A percentile compares a stretch with the other conserved stretches of the same genome.
Conservation (phyloP, 768 basidiomycete genomes). For the Nidularia pulvinata region DNA sequence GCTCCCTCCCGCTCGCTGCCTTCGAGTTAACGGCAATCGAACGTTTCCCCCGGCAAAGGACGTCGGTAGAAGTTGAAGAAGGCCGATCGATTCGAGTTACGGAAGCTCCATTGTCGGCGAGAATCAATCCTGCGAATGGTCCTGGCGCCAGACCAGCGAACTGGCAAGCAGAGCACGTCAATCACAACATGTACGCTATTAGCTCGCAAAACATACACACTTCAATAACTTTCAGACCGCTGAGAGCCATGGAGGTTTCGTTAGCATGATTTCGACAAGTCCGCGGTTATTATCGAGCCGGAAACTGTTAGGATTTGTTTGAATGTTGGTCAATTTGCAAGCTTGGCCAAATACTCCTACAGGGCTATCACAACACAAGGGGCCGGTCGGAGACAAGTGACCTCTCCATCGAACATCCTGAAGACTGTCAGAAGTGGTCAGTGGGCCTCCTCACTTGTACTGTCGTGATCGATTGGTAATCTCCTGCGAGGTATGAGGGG, state of each 20-base stretch:
- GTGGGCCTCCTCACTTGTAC: no score
- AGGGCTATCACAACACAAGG: neutral
- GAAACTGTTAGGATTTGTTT: constrained; percentile 14
- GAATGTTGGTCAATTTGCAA: constrained; percentile 12
- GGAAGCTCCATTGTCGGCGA: constrained; percentile 79
- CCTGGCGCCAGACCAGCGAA: constrained; percentile 85
- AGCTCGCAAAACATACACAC: constrained; percentile 15
- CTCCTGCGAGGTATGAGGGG: no score
- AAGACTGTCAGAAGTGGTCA: no score
- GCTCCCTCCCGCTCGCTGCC: constrained; percentile 49
- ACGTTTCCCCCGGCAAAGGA: constrained; percentile 72
- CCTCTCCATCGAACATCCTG: no score
- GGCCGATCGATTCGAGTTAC: constrained; percentile 77
- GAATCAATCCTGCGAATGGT: constrained; percentile 75
- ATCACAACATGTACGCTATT: neutral
- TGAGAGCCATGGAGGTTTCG: constrained; percentile 39
- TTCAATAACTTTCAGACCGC: constrained; percentile 52
- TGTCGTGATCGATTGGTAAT: no score
- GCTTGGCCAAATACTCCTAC: constrained; percentile 9
- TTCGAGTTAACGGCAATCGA: constrained; percentile 77
- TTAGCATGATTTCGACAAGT: neutral
- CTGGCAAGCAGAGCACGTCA: constrained; percentile 27
- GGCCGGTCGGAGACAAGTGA: no score
- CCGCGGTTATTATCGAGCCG: neutral
- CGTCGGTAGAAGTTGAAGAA: constrained; percentile 39